Evolutionary conservation across 257 asterid species (phyloP), one percentile per base, ranked within the genome.

Genomic region (Paulownia fortunei): DNA sequence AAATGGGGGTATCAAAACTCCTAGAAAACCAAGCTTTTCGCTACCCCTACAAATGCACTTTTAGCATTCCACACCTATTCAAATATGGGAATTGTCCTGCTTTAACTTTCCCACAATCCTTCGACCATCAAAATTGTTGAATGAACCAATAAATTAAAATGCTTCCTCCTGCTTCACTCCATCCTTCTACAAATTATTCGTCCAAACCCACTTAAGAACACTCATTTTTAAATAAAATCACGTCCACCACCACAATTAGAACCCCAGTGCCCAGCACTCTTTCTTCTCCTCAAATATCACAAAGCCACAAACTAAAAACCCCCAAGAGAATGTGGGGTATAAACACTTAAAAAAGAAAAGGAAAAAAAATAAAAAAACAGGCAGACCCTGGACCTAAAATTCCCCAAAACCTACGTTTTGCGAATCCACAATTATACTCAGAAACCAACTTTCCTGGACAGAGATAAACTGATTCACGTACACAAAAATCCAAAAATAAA

Each of bases 351-450:
- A 26, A 15, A 23, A 34, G 11, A 23, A 55, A 18, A 18, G 6
- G 15, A 18, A 19, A 55, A 19, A 12, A 49, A 8, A 49, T 4
- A 49, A n/a, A 49, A 9, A 12, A 49, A 49, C 56, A 49, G 19
- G 13, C 80, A 77, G 73, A 60, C 76, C 63, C 86, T 67, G 26
- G 24, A 76, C 34, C 81, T 59, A 51, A 82, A 80, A 46, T 63
- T 64, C 72, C 76, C 79, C 70, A 47, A 70, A 66, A 27, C 36
- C 39, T 59, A 62, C 27, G 78, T 41, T 30, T 65, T 13, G 52
- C 42, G 60, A 59, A 66, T 27, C 18, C 42, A 52, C 6, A 49
- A 44, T 8, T 39, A n/a, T 2, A 67, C 82, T 47, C 58, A 60
- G 18, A 80, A 78, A 63, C 44, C 79, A 61, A 73, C 49, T 80